These are phyloP conservation scores for Zasmidium citrigriseum DNA, from an alignment of 2,329 filamentous ascomycete species.

Conservation along the genomic window DNA sequence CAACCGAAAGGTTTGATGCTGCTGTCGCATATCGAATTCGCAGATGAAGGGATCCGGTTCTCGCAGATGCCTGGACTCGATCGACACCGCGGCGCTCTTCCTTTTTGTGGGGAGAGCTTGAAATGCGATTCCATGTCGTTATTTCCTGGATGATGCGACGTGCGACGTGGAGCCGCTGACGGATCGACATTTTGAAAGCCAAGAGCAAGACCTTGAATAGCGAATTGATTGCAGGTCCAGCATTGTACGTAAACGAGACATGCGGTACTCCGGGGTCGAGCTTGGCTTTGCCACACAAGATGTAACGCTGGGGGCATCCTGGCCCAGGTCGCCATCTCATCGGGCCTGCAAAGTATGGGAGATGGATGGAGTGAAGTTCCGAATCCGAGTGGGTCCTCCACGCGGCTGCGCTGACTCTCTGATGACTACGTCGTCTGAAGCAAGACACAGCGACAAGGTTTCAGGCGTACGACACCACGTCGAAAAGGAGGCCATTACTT, in stretches of 20 bases:
- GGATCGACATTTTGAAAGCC: not conserved
- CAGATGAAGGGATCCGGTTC: not conserved
- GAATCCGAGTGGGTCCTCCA: not conserved
- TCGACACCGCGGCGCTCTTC: not conserved
- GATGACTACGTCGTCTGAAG: not conserved
- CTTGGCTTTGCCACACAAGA: not conserved
- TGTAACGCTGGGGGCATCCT: not conserved
- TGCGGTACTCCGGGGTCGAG: not conserved
- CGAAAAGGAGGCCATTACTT: not conserved
- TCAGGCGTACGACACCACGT: not conserved
- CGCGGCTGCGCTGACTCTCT: not conserved
- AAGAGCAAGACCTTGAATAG: not conserved
- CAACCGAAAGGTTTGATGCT: not conserved
- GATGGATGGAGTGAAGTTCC: not conserved
- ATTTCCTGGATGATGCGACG: not conserved
- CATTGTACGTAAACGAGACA: not conserved
- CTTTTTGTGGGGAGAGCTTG: not conserved
- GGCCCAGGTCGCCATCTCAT: not conserved
- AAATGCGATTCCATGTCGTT: not conserved
- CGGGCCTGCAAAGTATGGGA: not conserved
- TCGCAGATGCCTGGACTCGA: not conserved
- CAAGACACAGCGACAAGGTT: not conserved
- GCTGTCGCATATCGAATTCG: not conserved
- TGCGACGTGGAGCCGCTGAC: slow-evolving; percentile 3
- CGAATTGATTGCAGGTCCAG: not conserved